These are phyloP conservation scores for Stipa capillata DNA, from an alignment of 176 grass and related monocot genomes.

Conservation along the genomic window DNA sequence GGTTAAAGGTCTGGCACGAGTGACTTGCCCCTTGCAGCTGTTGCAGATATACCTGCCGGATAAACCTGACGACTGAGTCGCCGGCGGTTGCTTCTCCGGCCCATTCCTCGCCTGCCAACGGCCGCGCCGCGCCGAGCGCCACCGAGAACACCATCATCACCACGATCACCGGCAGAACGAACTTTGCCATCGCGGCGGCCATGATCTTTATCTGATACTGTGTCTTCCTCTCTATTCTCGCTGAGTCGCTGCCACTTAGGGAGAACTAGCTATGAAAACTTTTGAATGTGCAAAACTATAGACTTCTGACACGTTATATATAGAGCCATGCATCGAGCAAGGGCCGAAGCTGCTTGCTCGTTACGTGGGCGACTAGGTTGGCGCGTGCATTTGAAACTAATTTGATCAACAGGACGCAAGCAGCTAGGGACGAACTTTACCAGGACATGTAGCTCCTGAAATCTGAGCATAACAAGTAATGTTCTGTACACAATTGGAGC, in stretches of 20 bases:
- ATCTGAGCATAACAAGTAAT: background rate
- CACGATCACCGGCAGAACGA: constrained; percentile 18
- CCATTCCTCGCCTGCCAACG: background rate
- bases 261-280: background rate
- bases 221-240: background rate
- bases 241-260: background rate
- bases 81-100: background rate
- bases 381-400: constrained; percentile 4
- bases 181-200: background rate
- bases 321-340: background rate
- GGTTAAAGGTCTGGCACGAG: constrained; percentile 20
- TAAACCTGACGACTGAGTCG: constrained; percentile 6
- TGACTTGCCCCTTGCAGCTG: background rate
- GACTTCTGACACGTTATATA: constrained; percentile 13
- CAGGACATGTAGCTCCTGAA: background rate
- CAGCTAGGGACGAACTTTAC: too few relatives aligned
- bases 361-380: constrained; percentile 17
- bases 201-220: background rate
- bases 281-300: background rate
- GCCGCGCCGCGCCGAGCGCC: background rate
- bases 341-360: constrained; percentile 8
- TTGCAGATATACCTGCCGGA: constrained; percentile 25
- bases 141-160: constrained; percentile 17
- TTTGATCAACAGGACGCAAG: background rate
- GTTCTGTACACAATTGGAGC: too few relatives aligned